Evolutionary conservation across 306 rosid genomes (phyloP), one percentile per base, ranked within the genome.

Genomic region (Acacia melanoxylon): DNA sequence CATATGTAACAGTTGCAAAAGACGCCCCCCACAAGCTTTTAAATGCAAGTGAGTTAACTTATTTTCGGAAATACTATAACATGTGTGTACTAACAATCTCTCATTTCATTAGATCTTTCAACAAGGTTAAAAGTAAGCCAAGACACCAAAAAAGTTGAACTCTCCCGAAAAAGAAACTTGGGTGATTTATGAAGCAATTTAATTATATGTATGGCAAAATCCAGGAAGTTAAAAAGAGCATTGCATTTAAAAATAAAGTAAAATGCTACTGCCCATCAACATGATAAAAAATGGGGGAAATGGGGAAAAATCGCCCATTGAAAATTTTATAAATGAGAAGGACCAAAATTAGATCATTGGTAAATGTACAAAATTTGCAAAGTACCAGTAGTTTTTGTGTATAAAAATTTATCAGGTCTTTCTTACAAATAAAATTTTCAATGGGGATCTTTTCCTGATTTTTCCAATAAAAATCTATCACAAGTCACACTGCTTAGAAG

Each of bases 101-200:
- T 69, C 19, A 14, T 74, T 29, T 19, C 17, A 29, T 4, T 29
- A 16, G 45, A 73, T 22, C 13, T 62, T 42, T 63, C 6, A 22
- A 40, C 59, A 58, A 58, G 79, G 44, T 37, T 35, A 40, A 59
- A 37, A 24, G 19, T 9, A 59, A 10, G 12, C 42, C 13, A 45
- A 62, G 33, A 54, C 11, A 31, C 65, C 10, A 17, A 69, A 54
- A 70, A 48, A 19, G 5, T 72, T 29, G 52, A 54, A 61, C 10
- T 62, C 51, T 31, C 35, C 25, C 54, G 2, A 42, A 35, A 33
- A 73, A 46, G 58, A 48, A 73, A 22, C 66, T n/a, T 10, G 10
- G 78, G 25, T 49, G 51, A 63, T 74, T 63, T 20, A 45, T 58
- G 16, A 46, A 44, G 25, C 78, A 73, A 17, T 61, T 68, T 69